Evolutionary conservation across 2,329 filamentous ascomycete genomes (phyloP), one percentile per base, ranked within the genome.

Genomic region (Penicillium sp.): DNA sequence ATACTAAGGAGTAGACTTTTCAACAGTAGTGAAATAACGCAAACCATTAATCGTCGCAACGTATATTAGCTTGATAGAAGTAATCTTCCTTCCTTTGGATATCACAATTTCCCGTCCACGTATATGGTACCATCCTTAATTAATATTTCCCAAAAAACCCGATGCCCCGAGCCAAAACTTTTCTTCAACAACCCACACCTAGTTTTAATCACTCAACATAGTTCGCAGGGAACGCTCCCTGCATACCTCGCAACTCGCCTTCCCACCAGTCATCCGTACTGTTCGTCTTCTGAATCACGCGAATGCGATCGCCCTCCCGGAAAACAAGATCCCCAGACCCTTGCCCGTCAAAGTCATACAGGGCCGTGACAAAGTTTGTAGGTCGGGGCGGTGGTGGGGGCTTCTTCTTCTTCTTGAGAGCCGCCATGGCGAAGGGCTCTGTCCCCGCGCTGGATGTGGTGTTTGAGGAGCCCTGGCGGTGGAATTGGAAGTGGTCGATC

Each of bases 231-330:
- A 96, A 96, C 67, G 82, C 88, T 3, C 92, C 92, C 72, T 83
- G 85, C 28, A 81, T 75, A 0, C 91, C 91, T 44, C 82, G 81
- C 15, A 93, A 66, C 76, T 95, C 91, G 13, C 92, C 92, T 64
- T 91, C 86, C 92, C 92, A 96, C 91, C 92, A 96, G 73, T 95
- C 92, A 77, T 95, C 90, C 24, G 87, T 89, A 64, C 89, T 92
- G 7, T 87, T 85, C 2, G 92, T 95, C 80, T 90, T 92, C 80
- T 91, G 91, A 35, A 93, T 73, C 3, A 96, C 88, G 50, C 84
- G 86, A 68, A 96, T 96, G 54, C 85, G 83, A 71, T 95, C 92
- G 1, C 91, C 92, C 75, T 93, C 90, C 33, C 82, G 82, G 73
- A 96, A 96, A 2, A 84, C 84, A 56, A 96, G 74, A 74, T 96